A percentile compares a stretch with the other conserved stretches of the same genome.
These are phyloP conservation scores for Gossypium sturtianum DNA, from an alignment of 345 rosid genomes.

Conservation along the genomic window DNA sequence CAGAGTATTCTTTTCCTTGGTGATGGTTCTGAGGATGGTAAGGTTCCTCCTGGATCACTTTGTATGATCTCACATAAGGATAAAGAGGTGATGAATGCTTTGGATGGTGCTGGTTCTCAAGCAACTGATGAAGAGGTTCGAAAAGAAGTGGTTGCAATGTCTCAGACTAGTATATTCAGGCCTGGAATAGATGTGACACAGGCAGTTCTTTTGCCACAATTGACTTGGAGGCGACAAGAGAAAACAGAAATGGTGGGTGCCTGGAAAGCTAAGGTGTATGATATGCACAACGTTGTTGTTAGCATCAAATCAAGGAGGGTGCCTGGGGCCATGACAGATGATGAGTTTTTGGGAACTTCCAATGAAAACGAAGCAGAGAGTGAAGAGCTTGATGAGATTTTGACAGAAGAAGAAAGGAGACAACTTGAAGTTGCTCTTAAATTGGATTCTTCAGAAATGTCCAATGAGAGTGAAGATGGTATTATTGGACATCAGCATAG, in stretches of 20 bases:
- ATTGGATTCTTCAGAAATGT: slow-evolving; percentile 56
- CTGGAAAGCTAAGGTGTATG: slow-evolving; percentile 96
- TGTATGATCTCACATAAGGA: slow-evolving; percentile 93
- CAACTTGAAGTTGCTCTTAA: slow-evolving; percentile 89
- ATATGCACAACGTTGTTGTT: slow-evolving; percentile 95
- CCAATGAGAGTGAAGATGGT: slow-evolving; percentile 48
- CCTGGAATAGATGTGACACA: slow-evolving; percentile 97
- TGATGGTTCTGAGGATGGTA: slow-evolving; percentile 87
- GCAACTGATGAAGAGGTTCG: slow-evolving; percentile 82
- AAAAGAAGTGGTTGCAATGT: slow-evolving; percentile 90
- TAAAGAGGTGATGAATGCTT: slow-evolving; percentile 86
- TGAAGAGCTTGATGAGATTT: slow-evolving; percentile 69
- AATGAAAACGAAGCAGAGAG: slow-evolving; percentile 69
- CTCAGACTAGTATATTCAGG: slow-evolving; percentile 83
- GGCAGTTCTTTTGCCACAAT: slow-evolving; percentile 82
- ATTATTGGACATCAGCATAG: slow-evolving; percentile 57
- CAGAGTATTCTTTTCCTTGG: slow-evolving; percentile 93
- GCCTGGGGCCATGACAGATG: slow-evolving; percentile 95
- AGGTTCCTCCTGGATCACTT: slow-evolving; percentile 67
- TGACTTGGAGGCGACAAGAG: slow-evolving; percentile 95
- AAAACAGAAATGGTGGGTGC: slow-evolving; percentile 81
- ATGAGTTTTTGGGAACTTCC: slow-evolving; percentile 69
- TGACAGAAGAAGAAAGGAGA: slow-evolving; percentile 86
- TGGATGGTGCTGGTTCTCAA: slow-evolving; percentile 81
- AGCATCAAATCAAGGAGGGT: slow-evolving; percentile 90